Evolutionary conservation across 805 yeast genomes (phyloP).

Genomic region (Starmera dryadoides): DNA sequence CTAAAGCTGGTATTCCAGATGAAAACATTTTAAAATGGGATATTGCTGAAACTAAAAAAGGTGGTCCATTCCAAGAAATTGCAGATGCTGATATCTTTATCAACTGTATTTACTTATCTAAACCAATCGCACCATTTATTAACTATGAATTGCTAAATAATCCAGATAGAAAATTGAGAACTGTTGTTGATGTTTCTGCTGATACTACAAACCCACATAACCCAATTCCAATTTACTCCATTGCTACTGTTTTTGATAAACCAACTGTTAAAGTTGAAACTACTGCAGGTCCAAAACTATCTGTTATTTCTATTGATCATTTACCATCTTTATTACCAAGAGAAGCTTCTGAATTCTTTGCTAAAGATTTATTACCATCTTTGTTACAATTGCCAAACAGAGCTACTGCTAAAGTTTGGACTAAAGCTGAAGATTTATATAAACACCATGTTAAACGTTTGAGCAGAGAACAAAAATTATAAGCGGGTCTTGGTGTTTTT

Average conservation of each 20-base stretch:
- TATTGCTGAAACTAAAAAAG: slow-evolving; percentile 90
- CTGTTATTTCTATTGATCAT: slow-evolving; percentile 94
- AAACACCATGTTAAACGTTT: slow-evolving; percentile 80
- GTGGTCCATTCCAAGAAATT: slow-evolving; percentile 96
- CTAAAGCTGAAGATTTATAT: slow-evolving; percentile 75
- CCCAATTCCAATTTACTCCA: slow-evolving; percentile 89
- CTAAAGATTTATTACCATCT: slow-evolving; percentile 83
- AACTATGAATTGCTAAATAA: slow-evolving; percentile 59
- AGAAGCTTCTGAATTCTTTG: slow-evolving; percentile 91
- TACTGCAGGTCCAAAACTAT: slow-evolving; percentile 73
- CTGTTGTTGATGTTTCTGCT: slow-evolving; percentile 96
- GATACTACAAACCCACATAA: slow-evolving; percentile 98
- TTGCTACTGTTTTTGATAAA: slow-evolving; percentile 83
- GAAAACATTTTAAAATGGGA: slow-evolving; percentile 88
- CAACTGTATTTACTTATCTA: slow-evolving; percentile 91
- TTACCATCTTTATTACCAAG: slow-evolving; percentile 93
- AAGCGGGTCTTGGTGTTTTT: slow-evolving; percentile 1
- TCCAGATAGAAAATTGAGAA: slow-evolving; percentile 69
- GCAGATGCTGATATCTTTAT: slow-evolving; percentile 81
- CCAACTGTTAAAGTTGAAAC: slow-evolving; percentile 87
- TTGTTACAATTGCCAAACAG: slow-evolving; percentile 80
- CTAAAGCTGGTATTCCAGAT: slow-evolving; percentile 83
- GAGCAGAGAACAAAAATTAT: slow-evolving; percentile 37
- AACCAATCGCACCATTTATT: slow-evolving; percentile 91
- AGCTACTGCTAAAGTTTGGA: slow-evolving; percentile 84